Evolutionary conservation across 371 early-diverging fungal genomes (phyloP), one percentile per base, ranked within the genome.

Genomic region (Mucor plumbeus): DNA sequence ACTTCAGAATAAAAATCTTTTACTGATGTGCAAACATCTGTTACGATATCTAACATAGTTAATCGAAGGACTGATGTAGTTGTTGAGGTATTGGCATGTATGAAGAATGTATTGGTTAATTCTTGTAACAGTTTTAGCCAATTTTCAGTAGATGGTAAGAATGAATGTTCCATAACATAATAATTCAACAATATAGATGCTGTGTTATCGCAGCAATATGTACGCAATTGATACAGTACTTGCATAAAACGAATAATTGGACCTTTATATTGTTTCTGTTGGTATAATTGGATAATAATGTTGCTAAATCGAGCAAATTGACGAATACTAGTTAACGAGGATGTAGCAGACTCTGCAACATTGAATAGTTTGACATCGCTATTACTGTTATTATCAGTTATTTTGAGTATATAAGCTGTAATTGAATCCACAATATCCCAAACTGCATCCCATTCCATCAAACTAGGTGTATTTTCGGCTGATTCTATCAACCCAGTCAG

Each of bases 121-220:
- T 85, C 85, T 40, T 77, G 73, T 17, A 92, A 73, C n/a, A 80
- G 69, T 17, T 76, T 79, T 9, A 89, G 67, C 89, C 91, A 92
- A 65, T 81, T 69, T 11, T 86, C 78, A 34, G 88, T 83, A 26
- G 89, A 90, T 11, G 92, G 90, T 33, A 88, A 78, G 41, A 91
- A 79, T 7, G 77, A 64, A 39, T 91, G 90, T 47, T 90, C 89
- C 0, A 68, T 63, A 26, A 88, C 84, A 60, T 90, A 85, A 47
- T 90, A 87, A 14, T 78, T 79, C 59, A 91, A 73, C 56, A 90
- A 67, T 43, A 83, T 71, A 26, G 78, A 57, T 5, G 90, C 85
- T 17, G 85, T 82, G 5, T 85, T 82, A 62, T 88, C 88, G 11
- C 86, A 79, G 5, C 88, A 76, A 63, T 84, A 81, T 40, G 71